Evolutionary conservation across 164 flowering plant species (phyloP), one percentile per base, ranked within the genome.

Genomic region (Cinnamomum micranthum): DNA sequence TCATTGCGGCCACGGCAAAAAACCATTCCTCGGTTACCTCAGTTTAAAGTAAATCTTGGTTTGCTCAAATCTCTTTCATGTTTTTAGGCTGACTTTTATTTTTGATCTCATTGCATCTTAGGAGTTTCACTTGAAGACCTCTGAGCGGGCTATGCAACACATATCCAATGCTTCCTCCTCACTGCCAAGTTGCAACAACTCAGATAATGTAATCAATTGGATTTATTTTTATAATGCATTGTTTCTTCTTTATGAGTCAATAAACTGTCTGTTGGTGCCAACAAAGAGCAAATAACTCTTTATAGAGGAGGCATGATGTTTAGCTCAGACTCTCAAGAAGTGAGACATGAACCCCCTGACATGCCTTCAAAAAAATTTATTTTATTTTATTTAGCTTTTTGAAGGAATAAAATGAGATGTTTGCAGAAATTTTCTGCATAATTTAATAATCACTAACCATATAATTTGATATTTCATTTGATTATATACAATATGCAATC

Each of bases 101-200:
- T 25, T 58, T 28, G 52, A 12, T 55, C 68, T 50, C 50, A 19
- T 75, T 85, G 74, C 19, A 75, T 77, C 35, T 76, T 81, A 95
- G 99, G 95, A 83, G 75, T 93, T 93, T 83, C 90, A 86, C 80
- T 77, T 93, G 73, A 93, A 85, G 85, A 93, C 97, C 63, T 82
- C 83, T 25, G 91, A 88, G 81, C 91, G 97, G 82, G 94, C 97
- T 28, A 80, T 75, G 83, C 94, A 89, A 68, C 89, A 88, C 71
- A 66, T 83, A 33, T 71, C 84, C n/a, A 75, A 85, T 73, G 84
- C 74, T 71, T 76, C 88, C 24, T 82, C 87, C 25, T 76, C 88
- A 25, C 73, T 80, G 15, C 59, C 62, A 25, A 81, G 77, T 59
- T 58, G 75, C 65, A 73, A 76, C 72, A 76, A 80, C 73, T 70